Base-by-base conservation (phyloP, 2,329 filamentous ascomycete species). In the Aureobasidium sp. region DNA sequence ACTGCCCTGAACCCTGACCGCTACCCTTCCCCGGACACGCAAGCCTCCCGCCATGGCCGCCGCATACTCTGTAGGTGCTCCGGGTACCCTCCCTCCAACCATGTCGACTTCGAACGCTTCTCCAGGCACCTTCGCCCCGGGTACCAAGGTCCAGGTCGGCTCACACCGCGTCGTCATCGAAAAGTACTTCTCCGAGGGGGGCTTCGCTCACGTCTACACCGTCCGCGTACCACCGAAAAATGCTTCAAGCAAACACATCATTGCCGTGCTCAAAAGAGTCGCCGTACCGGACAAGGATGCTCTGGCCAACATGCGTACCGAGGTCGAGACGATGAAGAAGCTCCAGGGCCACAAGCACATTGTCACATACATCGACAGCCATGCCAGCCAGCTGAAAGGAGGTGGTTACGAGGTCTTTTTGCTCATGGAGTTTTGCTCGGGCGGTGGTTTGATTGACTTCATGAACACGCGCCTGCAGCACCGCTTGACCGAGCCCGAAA, bases 241-340 rank as follows among this genome's bases (percentile, higher is more conserved):
- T 70, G 44, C 35, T 11, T 45, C 44, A 1, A 85, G 90, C 73
- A 89, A 89, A 65, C 87, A 88, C 66, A 89, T 95, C 68, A 80
- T 85, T 69, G 91, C 90, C 14, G 92, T 97, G 53, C 80, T 97
- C 71, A 97, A 99, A 81, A 83, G 94, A 71, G 94, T 99, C 63
- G 94, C 94, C 39, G 94, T 97, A 58, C 91, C 94, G 35, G 94
- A 99, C 77, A 97, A 96, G 81, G 90, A 96, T 66, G 85, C 93
- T 63, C 81, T 99, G 77, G 89, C 90, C 65, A 92, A 90, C 75
- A 97, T 99, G 94, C 87, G 94, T 75, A 97, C 87, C 67, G 94
- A 99, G 81, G 94, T 99, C 68, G 94, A 99, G 79, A 99, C 94
- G 15, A 99, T 99, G 94, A 99, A 99, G 85, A 92, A 94, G 76